Conservation (phyloP, 176 grass and related monocot genomes). For the Triticum turgidum region DNA sequence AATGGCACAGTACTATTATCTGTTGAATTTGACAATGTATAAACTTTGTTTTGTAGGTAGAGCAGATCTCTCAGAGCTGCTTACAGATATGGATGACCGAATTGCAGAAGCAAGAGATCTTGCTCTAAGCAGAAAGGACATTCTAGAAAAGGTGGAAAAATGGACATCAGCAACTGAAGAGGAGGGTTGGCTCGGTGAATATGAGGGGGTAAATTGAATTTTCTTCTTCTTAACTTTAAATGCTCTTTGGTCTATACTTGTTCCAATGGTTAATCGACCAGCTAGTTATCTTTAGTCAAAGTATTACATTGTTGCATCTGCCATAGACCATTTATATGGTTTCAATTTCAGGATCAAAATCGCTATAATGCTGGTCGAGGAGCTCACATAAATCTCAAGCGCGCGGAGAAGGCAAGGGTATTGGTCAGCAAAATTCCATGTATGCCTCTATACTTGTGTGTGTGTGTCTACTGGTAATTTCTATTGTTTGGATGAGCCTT, state of each 20-base stretch:
- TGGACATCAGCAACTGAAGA: constrained; percentile 75
- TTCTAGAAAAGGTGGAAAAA: constrained; percentile 87
- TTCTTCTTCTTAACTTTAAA: not conserved
- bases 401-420: constrained; percentile 85
- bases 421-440: constrained; percentile 83
- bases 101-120: constrained; percentile 70
- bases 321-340: constrained; percentile 5
- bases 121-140: constrained; percentile 84
- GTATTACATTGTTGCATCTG: not conserved
- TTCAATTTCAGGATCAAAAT: constrained; percentile 72
- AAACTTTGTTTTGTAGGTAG: constrained; percentile 46
- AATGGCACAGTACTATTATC: constrained; percentile 1
- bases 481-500: not conserved
- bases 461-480: constrained; percentile 9
- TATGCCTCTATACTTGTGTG: constrained; percentile 35
- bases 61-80: constrained; percentile 61
- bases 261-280: not conserved
- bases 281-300: constrained; percentile 19
- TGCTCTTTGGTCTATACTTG: not conserved
- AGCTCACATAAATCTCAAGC: constrained; percentile 92
- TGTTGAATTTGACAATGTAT: constrained; percentile 3
- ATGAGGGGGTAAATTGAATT: constrained; percentile 68
- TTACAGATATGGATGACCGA: constrained; percentile 58
- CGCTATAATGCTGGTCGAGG: constrained; percentile 84
- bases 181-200: constrained; percentile 91